These are phyloP conservation scores for Xylaria intraflava DNA, from an alignment of 495 filamentous ascomycete genomes.

Conservation along the genomic window DNA sequence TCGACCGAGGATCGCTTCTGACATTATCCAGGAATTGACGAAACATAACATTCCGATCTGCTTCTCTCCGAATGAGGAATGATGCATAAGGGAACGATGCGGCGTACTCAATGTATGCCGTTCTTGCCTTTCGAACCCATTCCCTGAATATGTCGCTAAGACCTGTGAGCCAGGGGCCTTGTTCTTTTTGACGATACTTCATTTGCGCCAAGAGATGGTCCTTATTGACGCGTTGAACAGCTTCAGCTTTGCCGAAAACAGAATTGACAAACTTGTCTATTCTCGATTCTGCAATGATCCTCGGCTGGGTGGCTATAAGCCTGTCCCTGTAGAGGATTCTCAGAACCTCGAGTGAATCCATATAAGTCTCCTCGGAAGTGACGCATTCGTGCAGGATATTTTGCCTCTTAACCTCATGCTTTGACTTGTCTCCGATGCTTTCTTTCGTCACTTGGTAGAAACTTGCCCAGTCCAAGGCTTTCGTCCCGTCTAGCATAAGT, in stretches of 20 bases:
- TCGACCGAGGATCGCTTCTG: conserved; percentile 71
- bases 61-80: conserved; percentile 77
- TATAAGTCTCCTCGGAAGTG: conserved; percentile 83
- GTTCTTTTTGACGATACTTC: conserved; percentile 94
- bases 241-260: conserved; percentile 87
- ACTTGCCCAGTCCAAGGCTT: conserved; percentile 78
- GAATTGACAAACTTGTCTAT: conserved; percentile 69
- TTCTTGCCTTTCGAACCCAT: conserved; percentile 93
- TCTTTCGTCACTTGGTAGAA: conserved; percentile 86
- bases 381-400: conserved; percentile 96
- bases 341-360: conserved; percentile 79
- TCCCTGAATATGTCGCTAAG: conserved; percentile 98
- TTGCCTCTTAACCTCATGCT: conserved; percentile 88
- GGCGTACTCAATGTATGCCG: conserved; percentile 87
- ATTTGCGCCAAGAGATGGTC: conserved; percentile 91
- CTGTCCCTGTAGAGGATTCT: conserved; percentile 81
- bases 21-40: conserved; percentile 74
- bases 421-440: conserved; percentile 55
- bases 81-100: conserved; percentile 77
- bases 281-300: conserved; percentile 70
- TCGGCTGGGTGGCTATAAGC: conserved; percentile 63
- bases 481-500: conserved; percentile 59
- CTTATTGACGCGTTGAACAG: conserved; percentile 85
- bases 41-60: conserved; percentile 79
- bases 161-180: conserved; percentile 87